Evolutionary conservation across 2,329 filamentous ascomycete genomes (phyloP).

Genomic region (Laburnicola sp.): DNA sequence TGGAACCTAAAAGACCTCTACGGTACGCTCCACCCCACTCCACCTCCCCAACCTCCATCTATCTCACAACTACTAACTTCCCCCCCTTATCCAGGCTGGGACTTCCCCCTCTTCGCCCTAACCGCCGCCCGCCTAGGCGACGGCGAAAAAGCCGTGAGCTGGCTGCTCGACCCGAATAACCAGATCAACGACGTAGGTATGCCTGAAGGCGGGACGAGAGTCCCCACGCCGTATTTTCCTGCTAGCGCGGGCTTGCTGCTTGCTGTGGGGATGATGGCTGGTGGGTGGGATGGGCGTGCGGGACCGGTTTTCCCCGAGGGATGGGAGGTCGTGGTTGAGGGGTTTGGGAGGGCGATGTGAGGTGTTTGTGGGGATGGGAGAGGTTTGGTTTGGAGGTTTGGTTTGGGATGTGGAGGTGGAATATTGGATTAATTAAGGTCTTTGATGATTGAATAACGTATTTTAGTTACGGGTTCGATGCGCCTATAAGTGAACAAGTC

Average conservation of each 20-base stretch:
- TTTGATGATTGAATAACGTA: too few species aligned
- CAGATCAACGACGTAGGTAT: slow-evolving; percentile 62
- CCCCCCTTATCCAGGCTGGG: slow-evolving; percentile 28
- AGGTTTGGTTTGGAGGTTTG: too few species aligned
- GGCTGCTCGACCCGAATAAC: slow-evolving; percentile 55
- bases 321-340: slow-evolving; percentile 56
- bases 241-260: slow-evolving; percentile 55
- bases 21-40: background rate
- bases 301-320: slow-evolving; percentile 52
- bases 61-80: too few species aligned
- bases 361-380: background rate
- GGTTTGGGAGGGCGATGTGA: slow-evolving; percentile 46
- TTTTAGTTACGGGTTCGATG: too few species aligned
- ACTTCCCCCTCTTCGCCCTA: slow-evolving; percentile 40
- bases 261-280: slow-evolving; percentile 60
- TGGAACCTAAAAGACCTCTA: slow-evolving; percentile 44
- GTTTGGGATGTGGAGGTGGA: too few species aligned
- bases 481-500: too few species aligned
- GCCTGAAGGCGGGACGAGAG: slow-evolving; percentile 55
- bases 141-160: slow-evolving; percentile 35
- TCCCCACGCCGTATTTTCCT: slow-evolving; percentile 63
- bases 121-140: slow-evolving; percentile 35
- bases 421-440: too few species aligned
- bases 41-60: too few species aligned
- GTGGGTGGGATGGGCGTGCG: slow-evolving; percentile 57